phyloP scores from a whole-genome alignment of 1,284 basidiomycete species.

The Xanthoconium separans region DNA sequence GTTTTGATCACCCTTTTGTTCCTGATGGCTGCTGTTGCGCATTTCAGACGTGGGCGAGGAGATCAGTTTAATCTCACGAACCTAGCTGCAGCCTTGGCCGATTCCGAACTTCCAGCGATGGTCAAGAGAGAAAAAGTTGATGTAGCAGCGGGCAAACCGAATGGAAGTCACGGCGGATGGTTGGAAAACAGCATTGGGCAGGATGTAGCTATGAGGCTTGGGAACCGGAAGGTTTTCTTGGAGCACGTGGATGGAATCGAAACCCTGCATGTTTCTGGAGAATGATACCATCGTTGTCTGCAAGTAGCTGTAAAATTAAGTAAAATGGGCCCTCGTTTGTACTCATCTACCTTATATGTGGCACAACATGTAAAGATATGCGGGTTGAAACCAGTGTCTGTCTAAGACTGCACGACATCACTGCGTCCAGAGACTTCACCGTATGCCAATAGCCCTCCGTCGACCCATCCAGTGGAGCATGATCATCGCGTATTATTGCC shows the following conservation, averaged over 20 bases:
- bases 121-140: slow-evolving; percentile 8
- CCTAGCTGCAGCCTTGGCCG: slow-evolving; percentile 12
- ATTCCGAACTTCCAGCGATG: slow-evolving; percentile 8
- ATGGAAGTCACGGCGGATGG: not conserved
- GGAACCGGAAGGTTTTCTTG: slow-evolving; percentile 8
- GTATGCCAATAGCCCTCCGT: no score
- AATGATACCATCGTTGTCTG: not conserved
- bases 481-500: no score
- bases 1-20: not conserved
- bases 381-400: no score
- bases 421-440: no score
- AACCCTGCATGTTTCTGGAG: slow-evolving; percentile 8
- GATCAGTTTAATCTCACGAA: slow-evolving; percentile 17
- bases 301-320: not conserved
- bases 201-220: slow-evolving; percentile 8
- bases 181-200: not conserved
- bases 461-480: no score
- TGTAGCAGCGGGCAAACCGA: not conserved
- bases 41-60: slow-evolving; percentile 15
- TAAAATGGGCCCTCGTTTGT: no score
- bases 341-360: no score
- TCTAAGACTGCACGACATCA: no score
- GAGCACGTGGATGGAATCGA: slow-evolving; percentile 1
- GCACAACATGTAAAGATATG: no score
- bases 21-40: not conserved